phyloP scores from a whole-genome alignment of 169 alveolate species.

The Plasmodium blacklocki region DNA sequence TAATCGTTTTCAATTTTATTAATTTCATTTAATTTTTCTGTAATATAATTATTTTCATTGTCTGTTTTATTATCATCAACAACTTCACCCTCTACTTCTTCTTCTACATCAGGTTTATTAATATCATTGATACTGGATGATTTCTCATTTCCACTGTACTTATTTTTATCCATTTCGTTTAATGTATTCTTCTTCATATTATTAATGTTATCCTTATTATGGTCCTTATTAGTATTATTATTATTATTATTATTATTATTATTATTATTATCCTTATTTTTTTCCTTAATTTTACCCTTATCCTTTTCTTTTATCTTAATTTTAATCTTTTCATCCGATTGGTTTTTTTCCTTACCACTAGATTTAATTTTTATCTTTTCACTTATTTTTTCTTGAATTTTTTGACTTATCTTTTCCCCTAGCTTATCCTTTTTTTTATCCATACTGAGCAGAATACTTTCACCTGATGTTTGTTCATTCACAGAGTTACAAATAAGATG shows the following conservation, averaged over 20 bases:
- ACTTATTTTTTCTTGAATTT: conserved; percentile 27
- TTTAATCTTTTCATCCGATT: too few species aligned
- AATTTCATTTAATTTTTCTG: conserved; percentile 11
- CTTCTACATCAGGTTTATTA: neutral
- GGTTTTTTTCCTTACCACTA: too few species aligned
- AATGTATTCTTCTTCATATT: conserved; percentile 38
- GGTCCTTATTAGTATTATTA: too few species aligned
- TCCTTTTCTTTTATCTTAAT: too few species aligned
- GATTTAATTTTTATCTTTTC: too few species aligned
- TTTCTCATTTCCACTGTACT: conserved; percentile 2
- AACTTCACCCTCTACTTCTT: conserved; percentile 1
- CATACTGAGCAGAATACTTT: conserved; percentile 74
- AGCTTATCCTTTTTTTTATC: conserved; percentile 62
- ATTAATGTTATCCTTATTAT: conserved; percentile 9
- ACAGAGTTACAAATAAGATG: conserved; percentile 73
- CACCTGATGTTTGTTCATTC: conserved; percentile 75
- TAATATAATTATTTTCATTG: neutral
- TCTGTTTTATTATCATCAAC: neutral
- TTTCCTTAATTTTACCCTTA: too few species aligned
- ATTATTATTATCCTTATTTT: too few species aligned
- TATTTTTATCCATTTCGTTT: too few species aligned
- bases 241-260: neutral
- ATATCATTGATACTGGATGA: too few species aligned
- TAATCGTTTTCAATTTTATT: conserved; percentile 34
- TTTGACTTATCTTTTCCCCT: conserved; percentile 65